Base-by-base conservation (phyloP, 2,329 filamentous ascomycete species). In the Trichothecium sympodiale region DNA sequence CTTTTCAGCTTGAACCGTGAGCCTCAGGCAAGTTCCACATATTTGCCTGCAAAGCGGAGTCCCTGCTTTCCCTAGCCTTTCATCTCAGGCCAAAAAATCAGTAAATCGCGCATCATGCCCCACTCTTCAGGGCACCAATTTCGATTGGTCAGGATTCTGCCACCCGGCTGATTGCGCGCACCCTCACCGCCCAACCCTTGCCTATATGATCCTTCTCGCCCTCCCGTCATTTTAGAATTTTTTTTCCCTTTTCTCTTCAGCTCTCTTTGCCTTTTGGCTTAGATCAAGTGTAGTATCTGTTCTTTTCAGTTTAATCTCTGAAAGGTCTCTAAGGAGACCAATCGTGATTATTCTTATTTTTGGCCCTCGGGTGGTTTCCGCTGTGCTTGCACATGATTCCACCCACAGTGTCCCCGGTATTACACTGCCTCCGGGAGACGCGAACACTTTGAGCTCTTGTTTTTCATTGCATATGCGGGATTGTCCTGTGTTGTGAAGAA, bases 281-380 rank as follows among this genome's bases (percentile, higher is more conserved):
- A 85, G 81, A 86, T 86, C 81, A 86, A 84, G 80, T 86, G 80
- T 85, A 86, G 81, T 86, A 86, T 84, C 80, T 85, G 81, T 87
- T 88, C 82, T 87, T 86, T 83, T 85, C 79, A 88, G 83, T 86
- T 87, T 88, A 87, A 87, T 86, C 79, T 82, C 82, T 88, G 81
- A 81, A 83, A 86, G 72, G 71, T 69, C 67, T 69, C 77, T 74
- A 83, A 65, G 69, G 76, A 68, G 67, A 67, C 68, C 69, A 74
- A 73, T 71, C 69, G 67, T 76, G 79, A 84, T 88, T 87, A 84
- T 75, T 76, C 79, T 69, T 71, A 85, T 88, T 60, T 60, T 61
- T 61, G 56, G 46, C 34, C 17, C 31, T 30, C 29, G 55, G 52
- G 48, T 35, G 43, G 52, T 51, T 46, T 57, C 57, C 56, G 48